Conservation (phyloP, 495 filamentous ascomycete genomes). For the Neurospora hispaniola region DNA sequence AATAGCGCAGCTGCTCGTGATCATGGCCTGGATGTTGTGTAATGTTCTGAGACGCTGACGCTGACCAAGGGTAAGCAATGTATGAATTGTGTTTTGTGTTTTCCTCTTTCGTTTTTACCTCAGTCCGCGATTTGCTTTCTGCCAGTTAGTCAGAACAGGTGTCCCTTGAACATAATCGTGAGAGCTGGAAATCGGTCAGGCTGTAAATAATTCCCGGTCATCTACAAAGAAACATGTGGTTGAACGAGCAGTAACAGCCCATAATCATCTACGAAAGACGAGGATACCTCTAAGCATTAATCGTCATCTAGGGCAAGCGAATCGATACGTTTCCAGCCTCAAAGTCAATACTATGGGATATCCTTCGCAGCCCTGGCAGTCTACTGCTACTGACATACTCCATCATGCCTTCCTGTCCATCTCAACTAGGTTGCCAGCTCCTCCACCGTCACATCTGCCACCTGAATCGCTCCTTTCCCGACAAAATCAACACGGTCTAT, state of each 20-base stretch:
- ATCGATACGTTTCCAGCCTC: background rate
- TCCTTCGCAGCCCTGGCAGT: background rate
- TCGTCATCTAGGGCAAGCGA: background rate
- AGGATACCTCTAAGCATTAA: background rate
- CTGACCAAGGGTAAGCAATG: background rate
- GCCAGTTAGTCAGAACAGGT: background rate
- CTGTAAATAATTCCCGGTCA: too few species aligned
- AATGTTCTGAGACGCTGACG: background rate
- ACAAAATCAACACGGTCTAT: background rate
- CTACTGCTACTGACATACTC: background rate
- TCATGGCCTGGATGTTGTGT: background rate
- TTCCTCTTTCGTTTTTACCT: background rate
- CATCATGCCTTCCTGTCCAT: background rate
- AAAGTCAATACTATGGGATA: background rate
- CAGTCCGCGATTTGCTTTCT: background rate
- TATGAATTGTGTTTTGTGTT: background rate
- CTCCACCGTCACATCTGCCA: background rate
- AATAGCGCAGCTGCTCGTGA: background rate
- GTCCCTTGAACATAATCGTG: background rate
- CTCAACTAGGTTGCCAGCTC: background rate
- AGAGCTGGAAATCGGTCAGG: background rate
- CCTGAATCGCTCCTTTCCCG: background rate
- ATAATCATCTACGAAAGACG: background rate
- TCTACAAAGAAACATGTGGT: background rate
- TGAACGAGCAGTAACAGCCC: background rate